A percentile compares a stretch with the other conserved stretches of the same genome.
These are phyloP conservation scores for Delitschia confertaspora DNA, from an alignment of 495 filamentous ascomycete species.

Conservation along the genomic window DNA sequence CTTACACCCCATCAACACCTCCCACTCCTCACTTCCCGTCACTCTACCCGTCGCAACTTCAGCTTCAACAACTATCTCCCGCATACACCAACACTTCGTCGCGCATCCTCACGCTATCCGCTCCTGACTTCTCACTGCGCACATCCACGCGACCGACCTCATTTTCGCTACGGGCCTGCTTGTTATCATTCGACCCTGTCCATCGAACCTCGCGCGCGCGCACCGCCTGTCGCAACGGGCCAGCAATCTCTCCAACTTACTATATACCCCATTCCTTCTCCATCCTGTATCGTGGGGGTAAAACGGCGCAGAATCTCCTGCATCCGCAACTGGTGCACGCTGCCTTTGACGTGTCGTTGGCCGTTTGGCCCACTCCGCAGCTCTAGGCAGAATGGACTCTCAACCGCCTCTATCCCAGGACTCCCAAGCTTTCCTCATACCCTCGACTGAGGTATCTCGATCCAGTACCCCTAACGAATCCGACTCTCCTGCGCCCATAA, in stretches of 20 bases:
- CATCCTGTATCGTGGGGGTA: no score
- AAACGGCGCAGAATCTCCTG: conserved; percentile 3
- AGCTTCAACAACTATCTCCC: background rate
- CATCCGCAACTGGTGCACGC: conserved; percentile 6
- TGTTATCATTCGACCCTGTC: no score
- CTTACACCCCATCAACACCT: background rate
- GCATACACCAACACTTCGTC: background rate
- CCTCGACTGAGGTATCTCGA: conserved; percentile 21
- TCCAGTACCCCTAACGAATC: conserved; percentile 16
- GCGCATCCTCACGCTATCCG: conserved; percentile 1
- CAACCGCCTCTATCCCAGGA: conserved; percentile 22
- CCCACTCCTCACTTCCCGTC: background rate
- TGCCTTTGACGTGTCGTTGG: conserved; percentile 27
- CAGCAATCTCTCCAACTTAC: no score
- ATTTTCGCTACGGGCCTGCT: no score
- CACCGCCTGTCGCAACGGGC: background rate
- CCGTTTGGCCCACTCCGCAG: conserved; percentile 14
- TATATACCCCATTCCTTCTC: no score
- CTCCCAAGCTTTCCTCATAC: conserved; percentile 21
- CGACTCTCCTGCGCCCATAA: conserved; percentile 7
- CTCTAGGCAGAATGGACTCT: conserved; percentile 24
- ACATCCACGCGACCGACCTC: no score
- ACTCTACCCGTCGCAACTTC: background rate
- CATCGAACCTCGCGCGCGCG: background rate
- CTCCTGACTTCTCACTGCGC: no score